Evolutionary conservation across 73 alveolate genomes (phyloP).

Genomic region (Durusdinium trenchii): DNA sequence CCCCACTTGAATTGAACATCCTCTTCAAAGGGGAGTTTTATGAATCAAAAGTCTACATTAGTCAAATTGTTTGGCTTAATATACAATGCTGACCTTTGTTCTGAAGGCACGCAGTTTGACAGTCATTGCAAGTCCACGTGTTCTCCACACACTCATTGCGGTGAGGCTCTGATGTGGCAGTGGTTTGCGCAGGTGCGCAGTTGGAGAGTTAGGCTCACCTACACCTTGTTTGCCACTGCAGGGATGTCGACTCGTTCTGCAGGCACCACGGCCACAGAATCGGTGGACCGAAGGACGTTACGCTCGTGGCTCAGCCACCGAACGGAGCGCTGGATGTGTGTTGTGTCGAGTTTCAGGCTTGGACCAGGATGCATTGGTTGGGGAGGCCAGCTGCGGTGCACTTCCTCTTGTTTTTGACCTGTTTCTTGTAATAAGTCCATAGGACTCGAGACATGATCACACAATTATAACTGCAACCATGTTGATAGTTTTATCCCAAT

Average conservation of each 20-base stretch:
- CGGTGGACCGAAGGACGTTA: not conserved
- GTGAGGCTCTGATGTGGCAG: constrained; percentile 46
- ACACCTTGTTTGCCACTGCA: not conserved
- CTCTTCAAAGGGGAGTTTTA: no score
- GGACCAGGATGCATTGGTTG: constrained; percentile 39
- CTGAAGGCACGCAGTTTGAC: no score
- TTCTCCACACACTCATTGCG: no score
- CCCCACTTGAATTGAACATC: no score
- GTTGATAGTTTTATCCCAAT: no score
- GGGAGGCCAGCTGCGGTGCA: constrained; percentile 13
- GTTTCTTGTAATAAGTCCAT: no score
- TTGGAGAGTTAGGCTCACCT: not conserved
- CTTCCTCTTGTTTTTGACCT: no score
- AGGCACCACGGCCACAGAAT: constrained; percentile 60
- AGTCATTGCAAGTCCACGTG: not conserved
- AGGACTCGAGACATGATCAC: no score
- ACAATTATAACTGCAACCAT: no score
- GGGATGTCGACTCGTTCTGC: not conserved
- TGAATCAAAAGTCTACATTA: not conserved
- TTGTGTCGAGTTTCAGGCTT: not conserved
- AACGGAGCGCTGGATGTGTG: not conserved
- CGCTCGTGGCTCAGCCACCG: not conserved
- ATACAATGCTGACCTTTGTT: no score
- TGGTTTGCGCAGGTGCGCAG: constrained; percentile 49
- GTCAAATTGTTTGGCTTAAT: not conserved